phyloP scores from a whole-genome alignment of 2,329 filamentous ascomycete species.

The Diaporthe australafricana region DNA sequence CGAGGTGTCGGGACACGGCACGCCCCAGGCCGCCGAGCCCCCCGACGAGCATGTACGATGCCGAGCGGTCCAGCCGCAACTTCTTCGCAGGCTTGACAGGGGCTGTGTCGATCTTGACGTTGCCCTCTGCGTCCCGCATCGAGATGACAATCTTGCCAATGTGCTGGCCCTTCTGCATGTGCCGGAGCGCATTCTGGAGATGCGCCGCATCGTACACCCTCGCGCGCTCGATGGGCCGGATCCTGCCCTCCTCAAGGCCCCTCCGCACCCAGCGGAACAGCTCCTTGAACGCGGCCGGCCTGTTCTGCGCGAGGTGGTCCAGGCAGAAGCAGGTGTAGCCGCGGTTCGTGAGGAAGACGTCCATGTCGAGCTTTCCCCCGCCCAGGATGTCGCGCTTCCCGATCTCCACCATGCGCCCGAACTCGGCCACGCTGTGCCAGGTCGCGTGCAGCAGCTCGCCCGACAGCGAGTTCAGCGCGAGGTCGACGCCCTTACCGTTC shows the following conservation, averaged over 20 bases:
- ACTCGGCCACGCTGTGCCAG: constrained; percentile 21
- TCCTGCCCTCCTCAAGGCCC: not conserved
- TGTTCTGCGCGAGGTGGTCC: not conserved
- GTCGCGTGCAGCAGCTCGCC: constrained; percentile 17
- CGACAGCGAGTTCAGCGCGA: constrained; percentile 24
- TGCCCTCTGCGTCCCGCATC: constrained; percentile 18
- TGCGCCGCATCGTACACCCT: constrained; percentile 37
- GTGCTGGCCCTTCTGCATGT: constrained; percentile 43
- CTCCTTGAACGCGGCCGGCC: not conserved
- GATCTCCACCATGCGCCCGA: constrained; percentile 20
- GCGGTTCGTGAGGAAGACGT: constrained; percentile 29
- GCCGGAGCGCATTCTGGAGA: constrained; percentile 52
- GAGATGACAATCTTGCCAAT: constrained; percentile 50
- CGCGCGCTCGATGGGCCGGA: constrained; percentile 36
- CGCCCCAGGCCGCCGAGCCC: constrained; percentile 23
- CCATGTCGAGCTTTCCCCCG: constrained; percentile 28
- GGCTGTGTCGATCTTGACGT: too few relatives aligned
- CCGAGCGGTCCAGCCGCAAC: not conserved
- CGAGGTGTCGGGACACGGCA: constrained; percentile 12
- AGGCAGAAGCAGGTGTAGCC: not conserved
- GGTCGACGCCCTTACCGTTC: constrained; percentile 14
- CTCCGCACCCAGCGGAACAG: not conserved
- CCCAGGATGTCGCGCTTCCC: constrained; percentile 18
- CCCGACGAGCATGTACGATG: constrained; percentile 28
- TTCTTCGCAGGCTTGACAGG: too few relatives aligned